These are phyloP conservation scores for Metschnikowia henanensis DNA, from an alignment of 805 yeast genomes.

Conservation along the genomic window DNA sequence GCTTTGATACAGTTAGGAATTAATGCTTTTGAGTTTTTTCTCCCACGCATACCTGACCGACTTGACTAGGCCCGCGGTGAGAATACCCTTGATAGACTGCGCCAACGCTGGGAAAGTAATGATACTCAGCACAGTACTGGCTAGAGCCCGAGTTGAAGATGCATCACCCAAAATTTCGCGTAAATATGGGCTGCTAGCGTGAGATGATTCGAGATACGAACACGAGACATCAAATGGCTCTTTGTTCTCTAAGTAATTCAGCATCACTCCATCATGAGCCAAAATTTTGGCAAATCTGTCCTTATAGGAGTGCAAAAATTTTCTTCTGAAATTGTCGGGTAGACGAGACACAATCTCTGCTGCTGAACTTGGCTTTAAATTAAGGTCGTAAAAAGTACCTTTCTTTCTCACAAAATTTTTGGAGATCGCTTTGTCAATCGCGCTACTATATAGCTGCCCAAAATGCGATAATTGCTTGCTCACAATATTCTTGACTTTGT, in stretches of 20 bases:
- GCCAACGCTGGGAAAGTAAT: conserved; percentile 65
- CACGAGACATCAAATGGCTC: background rate
- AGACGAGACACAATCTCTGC: conserved; percentile 10
- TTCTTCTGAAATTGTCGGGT: conserved; percentile 13
- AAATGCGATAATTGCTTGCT: conserved; percentile 69
- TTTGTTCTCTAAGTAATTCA: background rate
- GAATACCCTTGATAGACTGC: conserved; percentile 80
- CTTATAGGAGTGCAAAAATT: conserved; percentile 10
- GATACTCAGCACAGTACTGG: conserved; percentile 37
- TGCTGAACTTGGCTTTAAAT: conserved; percentile 1
- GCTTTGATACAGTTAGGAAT: background rate
- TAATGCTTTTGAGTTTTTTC: conserved; percentile 43
- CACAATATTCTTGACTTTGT: conserved; percentile 85
- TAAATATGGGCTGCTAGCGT: background rate
- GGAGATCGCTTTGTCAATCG: conserved; percentile 28
- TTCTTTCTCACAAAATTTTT: conserved; percentile 2
- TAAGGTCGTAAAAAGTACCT: background rate
- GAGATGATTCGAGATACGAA: background rate
- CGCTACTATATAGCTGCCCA: conserved; percentile 71
- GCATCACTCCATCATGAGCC: background rate
- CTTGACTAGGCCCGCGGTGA: conserved; percentile 81
- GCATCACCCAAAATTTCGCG: conserved; percentile 4
- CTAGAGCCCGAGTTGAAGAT: conserved; percentile 32
- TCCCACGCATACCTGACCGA: conserved; percentile 75
- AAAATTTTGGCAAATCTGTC: conserved; percentile 7